phyloP scores from a whole-genome alignment of 1,139 yeast species.

The Yamadazyma conglobata region DNA sequence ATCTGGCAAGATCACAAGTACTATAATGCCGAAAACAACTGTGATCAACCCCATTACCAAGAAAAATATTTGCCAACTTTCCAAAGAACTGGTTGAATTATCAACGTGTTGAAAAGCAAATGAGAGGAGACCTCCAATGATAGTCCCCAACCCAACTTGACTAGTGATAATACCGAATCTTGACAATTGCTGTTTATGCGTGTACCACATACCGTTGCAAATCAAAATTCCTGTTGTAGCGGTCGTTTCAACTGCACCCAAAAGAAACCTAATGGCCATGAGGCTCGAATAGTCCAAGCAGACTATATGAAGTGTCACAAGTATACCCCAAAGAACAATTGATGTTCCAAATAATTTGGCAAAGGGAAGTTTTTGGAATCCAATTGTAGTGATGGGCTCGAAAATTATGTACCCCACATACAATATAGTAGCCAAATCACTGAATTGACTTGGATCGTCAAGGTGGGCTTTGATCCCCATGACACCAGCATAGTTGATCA shows the following conservation, averaged over 20 bases:
- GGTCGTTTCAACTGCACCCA: constrained; percentile 41
- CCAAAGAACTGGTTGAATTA: constrained; percentile 16
- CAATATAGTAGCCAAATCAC: constrained; percentile 41
- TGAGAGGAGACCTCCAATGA: constrained; percentile 39
- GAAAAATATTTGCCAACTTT: constrained; percentile 40
- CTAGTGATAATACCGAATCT: constrained; percentile 37
- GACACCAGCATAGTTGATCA: constrained; percentile 47
- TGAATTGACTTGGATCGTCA: constrained; percentile 34
- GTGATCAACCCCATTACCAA: constrained; percentile 37
- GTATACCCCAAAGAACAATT: constrained; percentile 41
- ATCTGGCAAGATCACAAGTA: constrained; percentile 28
- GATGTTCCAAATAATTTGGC: constrained; percentile 36
- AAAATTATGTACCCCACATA: constrained; percentile 47
- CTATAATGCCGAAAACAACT: constrained; percentile 27
- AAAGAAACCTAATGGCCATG: constrained; percentile 38
- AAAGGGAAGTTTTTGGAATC: constrained; percentile 37
- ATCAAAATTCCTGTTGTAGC: constrained; percentile 45
- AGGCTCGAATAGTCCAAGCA: constrained; percentile 38
- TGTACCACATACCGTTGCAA: constrained; percentile 42
- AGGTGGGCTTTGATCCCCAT: constrained; percentile 44
- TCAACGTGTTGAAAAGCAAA: constrained; percentile 41
- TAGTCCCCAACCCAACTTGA: constrained; percentile 40
- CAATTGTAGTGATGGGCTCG: constrained; percentile 39
- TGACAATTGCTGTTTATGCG: constrained; percentile 33
- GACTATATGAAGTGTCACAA: constrained; percentile 32